A percentile compares a stretch with the other conserved stretches of the same genome.
phyloP scores from a whole-genome alignment of 805 yeast species.

The Ogataea minuta region DNA sequence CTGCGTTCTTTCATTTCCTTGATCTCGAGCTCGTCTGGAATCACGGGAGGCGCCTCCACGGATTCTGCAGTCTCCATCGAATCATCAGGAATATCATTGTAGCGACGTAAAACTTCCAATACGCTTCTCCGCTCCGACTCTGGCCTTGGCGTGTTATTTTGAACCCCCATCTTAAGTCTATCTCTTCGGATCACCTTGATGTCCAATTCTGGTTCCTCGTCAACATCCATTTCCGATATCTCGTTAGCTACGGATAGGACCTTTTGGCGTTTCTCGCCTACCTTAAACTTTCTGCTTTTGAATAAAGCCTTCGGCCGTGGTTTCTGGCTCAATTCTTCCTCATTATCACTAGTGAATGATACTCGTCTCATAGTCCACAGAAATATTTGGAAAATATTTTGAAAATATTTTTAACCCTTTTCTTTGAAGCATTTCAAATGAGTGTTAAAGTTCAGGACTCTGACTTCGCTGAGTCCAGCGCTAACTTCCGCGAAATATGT shows the following conservation, averaged over 20 bases:
- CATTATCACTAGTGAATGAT: conserved; percentile 8
- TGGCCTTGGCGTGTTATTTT: neutral
- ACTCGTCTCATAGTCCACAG: conserved; percentile 9
- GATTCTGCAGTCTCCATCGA: neutral
- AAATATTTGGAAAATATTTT: too few relatives aligned
- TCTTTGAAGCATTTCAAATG: conserved; percentile 1
- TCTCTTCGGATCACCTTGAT: conserved; percentile 3
- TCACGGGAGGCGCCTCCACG: conserved; percentile 9
- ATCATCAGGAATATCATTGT: conserved; percentile 2
- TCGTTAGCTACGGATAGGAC: neutral
- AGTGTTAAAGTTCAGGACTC: conserved; percentile 13
- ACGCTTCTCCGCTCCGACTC: conserved; percentile 2
- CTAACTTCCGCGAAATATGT: conserved; percentile 1
- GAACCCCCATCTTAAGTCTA: conserved; percentile 1
- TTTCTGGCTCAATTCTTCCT: neutral
- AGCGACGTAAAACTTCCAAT: conserved; percentile 5
- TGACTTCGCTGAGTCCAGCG: conserved; percentile 7
- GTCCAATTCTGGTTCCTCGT: conserved; percentile 3
- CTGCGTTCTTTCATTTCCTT: conserved; percentile 26
- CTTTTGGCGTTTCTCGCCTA: conserved; percentile 5
- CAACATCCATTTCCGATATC: conserved; percentile 1
- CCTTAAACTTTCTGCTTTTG: conserved; percentile 7
- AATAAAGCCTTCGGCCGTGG: conserved; percentile 1
- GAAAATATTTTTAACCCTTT: too few relatives aligned
- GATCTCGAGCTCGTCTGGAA: conserved; percentile 19